Evolutionary conservation across 352 stramenopile species (phyloP), one percentile per base, ranked within the genome.

Genomic region (Labyrinthula sp.): DNA sequence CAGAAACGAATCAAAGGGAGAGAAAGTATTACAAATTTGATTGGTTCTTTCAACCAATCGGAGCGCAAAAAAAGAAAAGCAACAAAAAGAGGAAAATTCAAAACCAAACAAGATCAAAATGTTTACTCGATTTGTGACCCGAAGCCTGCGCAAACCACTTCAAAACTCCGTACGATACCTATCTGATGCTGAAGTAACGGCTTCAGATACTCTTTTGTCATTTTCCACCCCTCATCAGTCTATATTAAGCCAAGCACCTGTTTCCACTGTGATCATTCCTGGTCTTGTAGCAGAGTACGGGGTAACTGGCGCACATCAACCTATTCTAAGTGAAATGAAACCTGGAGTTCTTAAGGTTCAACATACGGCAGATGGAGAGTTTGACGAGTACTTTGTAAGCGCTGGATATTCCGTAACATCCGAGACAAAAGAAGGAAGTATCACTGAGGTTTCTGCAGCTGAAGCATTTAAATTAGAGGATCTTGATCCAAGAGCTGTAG

Each of bases 341-440:
- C 80, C 87, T 10, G 87, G 87, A 41, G 73, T 95, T 35, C 54
- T 87, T 22, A 71, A 79, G 59, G 69, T 87, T 38, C 40, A 76
- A 66, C 79, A 56, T 61, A 69, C 17, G 48, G 55, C 47, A 47
- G 57, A 57, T 2, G 48, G 59, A 27, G 72, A 73, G 40, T 40
- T 64, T 26, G 81, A 95, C 64, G 91, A 85, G 63, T 97, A 92
- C 68, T 97, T 97, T 70, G 89, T 93, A 45, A 70, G 80, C 25
- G 85, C 83, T 52, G 87, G 87, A 56, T 94, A 95, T 57, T 80
- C 87, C 27, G 65, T 95, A 49, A n/a, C n/a, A n/a, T n/a, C n/a
- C n/a, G n/a, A n/a, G n/a, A 95, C 83, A 39, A 82, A 95, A 66
- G 72, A 73, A 40, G 81, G 92, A 64, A 94, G 80, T 43, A 67